Evolutionary conservation across 768 basidiomycete species (phyloP), one percentile per base, ranked within the genome.

Genomic region (Gloeopeniophorella convolvens): DNA sequence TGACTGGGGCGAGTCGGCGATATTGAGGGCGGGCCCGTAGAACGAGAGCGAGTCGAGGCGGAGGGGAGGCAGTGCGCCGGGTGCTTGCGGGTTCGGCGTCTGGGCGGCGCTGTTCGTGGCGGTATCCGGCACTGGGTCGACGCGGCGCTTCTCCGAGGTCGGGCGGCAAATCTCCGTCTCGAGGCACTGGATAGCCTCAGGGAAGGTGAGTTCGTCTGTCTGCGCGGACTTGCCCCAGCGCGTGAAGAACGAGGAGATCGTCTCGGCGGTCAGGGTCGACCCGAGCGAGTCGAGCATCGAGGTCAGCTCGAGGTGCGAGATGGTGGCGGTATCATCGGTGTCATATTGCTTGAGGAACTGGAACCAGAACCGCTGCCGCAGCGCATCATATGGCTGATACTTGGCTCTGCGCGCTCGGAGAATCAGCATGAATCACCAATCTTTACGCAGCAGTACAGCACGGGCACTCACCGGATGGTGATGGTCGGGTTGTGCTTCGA

Each of bases 201-300:
- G 82, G 13, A 88, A 66, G 1, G 83, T 84, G 27, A 99, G 68
- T 59, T 90, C 84, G 51, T 83, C 93, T 18, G 71, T 66, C 6
- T 73, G 72, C 0, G 82, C 76, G 4, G 74, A 68, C 65, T 89
- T 90, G 49, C 75, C 75, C 60, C 74, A 77, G 6, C 80, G 76
- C 7, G 74, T 78, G 70, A 89, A 97, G 76, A 95, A 97, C 12
- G 76, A 75, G 58, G 85, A 76, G 50, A 96, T 71, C 1, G 95
- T 98, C 36, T 80, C 71, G 0, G 66, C 68, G 6, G 86, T 87
- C 42, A 98, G 78, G 0, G 95, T 98, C 3, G 93, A 96, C 4
- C 93, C 93, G 31, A 99, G 82, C 2, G 94, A 95, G 69, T 97
- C 95, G 35, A 99, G 83, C 89, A 97, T 93, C 10, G 89, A 89